These are phyloP conservation scores for Botrytis fabae DNA, from an alignment of 2,329 filamentous ascomycete genomes.

Conservation along the genomic window DNA sequence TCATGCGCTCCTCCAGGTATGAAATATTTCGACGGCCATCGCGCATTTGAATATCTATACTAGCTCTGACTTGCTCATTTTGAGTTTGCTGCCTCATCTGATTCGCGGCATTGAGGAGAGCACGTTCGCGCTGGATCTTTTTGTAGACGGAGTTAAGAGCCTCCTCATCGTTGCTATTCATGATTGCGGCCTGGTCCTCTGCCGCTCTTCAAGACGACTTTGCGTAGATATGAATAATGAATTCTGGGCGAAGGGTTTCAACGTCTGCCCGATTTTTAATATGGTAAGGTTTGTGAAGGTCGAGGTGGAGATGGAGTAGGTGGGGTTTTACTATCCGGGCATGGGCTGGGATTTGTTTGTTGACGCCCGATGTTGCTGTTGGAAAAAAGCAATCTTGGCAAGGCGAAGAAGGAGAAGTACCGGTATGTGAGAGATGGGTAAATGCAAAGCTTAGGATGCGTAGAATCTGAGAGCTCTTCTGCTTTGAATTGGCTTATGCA, in stretches of 20 bases:
- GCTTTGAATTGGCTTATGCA: neutral
- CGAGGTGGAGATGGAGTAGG: slow-evolving; percentile 24
- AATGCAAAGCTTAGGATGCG: slow-evolving; percentile 2
- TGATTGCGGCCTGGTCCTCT: slow-evolving; percentile 32
- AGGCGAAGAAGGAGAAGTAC: slow-evolving; percentile 12
- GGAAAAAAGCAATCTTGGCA: slow-evolving; percentile 20
- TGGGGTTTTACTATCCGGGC: slow-evolving; percentile 20
- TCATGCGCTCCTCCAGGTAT: slow-evolving; percentile 91
- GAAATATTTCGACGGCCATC: slow-evolving; percentile 91
- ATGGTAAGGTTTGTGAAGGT: slow-evolving; percentile 22
- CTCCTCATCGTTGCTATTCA: slow-evolving; percentile 65
- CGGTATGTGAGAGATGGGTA: neutral
- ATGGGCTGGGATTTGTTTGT: slow-evolving; percentile 24
- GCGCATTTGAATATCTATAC: slow-evolving; percentile 90
- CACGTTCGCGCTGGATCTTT: slow-evolving; percentile 98
- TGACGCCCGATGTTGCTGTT: slow-evolving; percentile 22
- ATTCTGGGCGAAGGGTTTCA: neutral
- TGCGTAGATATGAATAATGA: slow-evolving; percentile 16
- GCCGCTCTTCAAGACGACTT: slow-evolving; percentile 1
- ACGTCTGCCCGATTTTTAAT: slow-evolving; percentile 15
- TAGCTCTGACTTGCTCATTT: slow-evolving; percentile 86
- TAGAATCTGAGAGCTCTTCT: neutral
- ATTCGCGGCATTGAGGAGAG: slow-evolving; percentile 89
- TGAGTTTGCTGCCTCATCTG: slow-evolving; percentile 94
- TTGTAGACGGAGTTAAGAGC: slow-evolving; percentile 78